A percentile compares a stretch with the other conserved stretches of the same genome.
Evolutionary conservation across 768 basidiomycete species (phyloP).

Genomic region (Chalciporus pseudorubinellus): DNA sequence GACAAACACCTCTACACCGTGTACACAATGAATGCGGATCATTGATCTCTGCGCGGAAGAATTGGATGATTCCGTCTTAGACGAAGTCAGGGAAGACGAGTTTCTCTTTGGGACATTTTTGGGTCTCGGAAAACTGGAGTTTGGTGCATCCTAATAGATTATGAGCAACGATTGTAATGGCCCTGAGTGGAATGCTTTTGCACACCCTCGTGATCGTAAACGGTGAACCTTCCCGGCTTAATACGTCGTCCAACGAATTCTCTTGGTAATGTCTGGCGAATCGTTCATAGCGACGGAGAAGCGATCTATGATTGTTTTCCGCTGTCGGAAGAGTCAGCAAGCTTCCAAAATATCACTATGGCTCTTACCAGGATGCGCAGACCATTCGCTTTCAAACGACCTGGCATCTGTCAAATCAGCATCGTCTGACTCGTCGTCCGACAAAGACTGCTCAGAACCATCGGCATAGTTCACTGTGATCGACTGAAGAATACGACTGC

Average conservation of each 20-base stretch:
- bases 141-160: slow-evolving; percentile 10
- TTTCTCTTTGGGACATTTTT: neutral
- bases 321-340: slow-evolving; percentile 20
- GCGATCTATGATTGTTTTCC: slow-evolving; percentile 15
- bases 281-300: slow-evolving; percentile 47
- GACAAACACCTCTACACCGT: slow-evolving; percentile 41
- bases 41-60: slow-evolving; percentile 7
- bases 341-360: neutral
- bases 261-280: slow-evolving; percentile 49
- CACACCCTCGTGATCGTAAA: slow-evolving; percentile 47
- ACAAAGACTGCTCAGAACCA: slow-evolving; percentile 51
- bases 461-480: slow-evolving; percentile 17
- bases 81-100: slow-evolving; percentile 2
- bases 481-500: slow-evolving; percentile 49
- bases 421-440: slow-evolving; percentile 79
- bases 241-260: slow-evolving; percentile 33
- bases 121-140: slow-evolving; percentile 7
- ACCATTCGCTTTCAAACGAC: slow-evolving; percentile 37
- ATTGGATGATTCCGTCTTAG: slow-evolving; percentile 1
- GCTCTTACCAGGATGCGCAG: slow-evolving; percentile 38
- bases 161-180: neutral
- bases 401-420: slow-evolving; percentile 59
- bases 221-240: slow-evolving; percentile 46
- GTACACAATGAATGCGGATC: slow-evolving; percentile 39
- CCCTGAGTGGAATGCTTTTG: neutral